Evolutionary conservation across 2,329 filamentous ascomycete species (phyloP).

Genomic region (Alternaria longipes): DNA sequence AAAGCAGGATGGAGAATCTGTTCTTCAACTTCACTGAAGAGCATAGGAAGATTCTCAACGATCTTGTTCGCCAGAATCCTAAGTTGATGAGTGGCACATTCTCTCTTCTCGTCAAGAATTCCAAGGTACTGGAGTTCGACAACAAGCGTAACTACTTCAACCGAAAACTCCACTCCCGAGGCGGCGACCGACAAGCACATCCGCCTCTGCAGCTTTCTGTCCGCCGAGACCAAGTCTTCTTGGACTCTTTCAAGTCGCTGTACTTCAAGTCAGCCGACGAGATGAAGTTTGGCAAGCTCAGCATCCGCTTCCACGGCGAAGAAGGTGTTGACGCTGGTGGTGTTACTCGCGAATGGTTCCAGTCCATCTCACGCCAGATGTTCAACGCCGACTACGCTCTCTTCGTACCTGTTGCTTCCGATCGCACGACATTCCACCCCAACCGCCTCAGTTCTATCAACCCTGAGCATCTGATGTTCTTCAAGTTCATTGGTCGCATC

Average conservation of each 20-base stretch:
- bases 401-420: slow-evolving; percentile 95
- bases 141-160: slow-evolving; percentile 99
- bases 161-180: slow-evolving; percentile 83
- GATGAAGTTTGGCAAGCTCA: slow-evolving; percentile 99
- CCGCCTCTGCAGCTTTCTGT: slow-evolving; percentile 86
- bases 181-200: slow-evolving; percentile 71
- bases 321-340: slow-evolving; percentile 98
- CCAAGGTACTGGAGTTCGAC: slow-evolving; percentile 98
- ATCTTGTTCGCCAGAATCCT: slow-evolving; percentile 94
- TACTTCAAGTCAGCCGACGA: slow-evolving; percentile 97
- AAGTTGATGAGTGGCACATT: slow-evolving; percentile 99
- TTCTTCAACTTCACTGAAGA: slow-evolving; percentile 99
- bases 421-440: slow-evolving; percentile 98
- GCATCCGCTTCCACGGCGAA: slow-evolving; percentile 95
- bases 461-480: slow-evolving; percentile 94
- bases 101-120: slow-evolving; percentile 94
- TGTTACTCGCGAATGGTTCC: slow-evolving; percentile 99
- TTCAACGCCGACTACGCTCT: slow-evolving; percentile 98
- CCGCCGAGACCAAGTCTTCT: slow-evolving; percentile 93
- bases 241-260: slow-evolving; percentile 97
- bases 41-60: slow-evolving; percentile 96
- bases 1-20: slow-evolving; percentile 82
- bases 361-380: slow-evolving; percentile 96
- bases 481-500: slow-evolving; percentile 98
- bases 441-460: slow-evolving; percentile 95